Base-by-base conservation (phyloP, 2,329 filamentous ascomycete genomes). In the Mycocentrospora acerina region DNA sequence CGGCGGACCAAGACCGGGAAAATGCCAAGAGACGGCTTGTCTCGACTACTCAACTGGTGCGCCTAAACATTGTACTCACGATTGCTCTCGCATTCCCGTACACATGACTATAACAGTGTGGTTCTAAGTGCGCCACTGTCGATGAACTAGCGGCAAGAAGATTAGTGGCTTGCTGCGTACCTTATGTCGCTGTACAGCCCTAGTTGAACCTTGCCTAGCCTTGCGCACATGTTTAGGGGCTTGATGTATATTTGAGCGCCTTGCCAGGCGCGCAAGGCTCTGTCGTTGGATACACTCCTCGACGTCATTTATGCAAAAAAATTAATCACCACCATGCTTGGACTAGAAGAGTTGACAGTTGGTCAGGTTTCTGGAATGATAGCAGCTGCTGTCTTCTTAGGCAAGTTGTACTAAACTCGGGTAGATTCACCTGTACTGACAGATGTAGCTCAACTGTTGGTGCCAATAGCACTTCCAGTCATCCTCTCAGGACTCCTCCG, bases 341-440 rank as follows among this genome's bases (percentile, higher is more conserved):
- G 19, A 10, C 29, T 50, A 24, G 27, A 50, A 10, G 46, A 48
- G 35, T 33, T 53, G 13, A 69, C 66, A 2, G 53, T 72, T 22
- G 67, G 64, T 30, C 53, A 70, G 37, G 65, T 70, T 12, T 68
- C 69, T 25, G 70, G 67, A 36, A 57, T 70, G 26, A 70, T 72
- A 32, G 67, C 68, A 15, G 64, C 66, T 2, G 64, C 48, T 10
- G 53, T 71, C 22, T 64, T 64, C 37, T 25, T 69, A 12, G 45
- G 62, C 64, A 52, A 16, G 49, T 14, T 8, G 11, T 32, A 19
- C 18, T 7, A 6, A 35, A 42, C 22, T 17, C 13, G 32, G 26
- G 27, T 7, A 15, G 24, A 13, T n/a, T 24, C 3, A 29, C 32
- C 13, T 17, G 13, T 7, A 17, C 35, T 40, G 24, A 36, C 30